phyloP scores from a whole-genome alignment of 805 yeast species.

The Metschnikowia koreensis region DNA sequence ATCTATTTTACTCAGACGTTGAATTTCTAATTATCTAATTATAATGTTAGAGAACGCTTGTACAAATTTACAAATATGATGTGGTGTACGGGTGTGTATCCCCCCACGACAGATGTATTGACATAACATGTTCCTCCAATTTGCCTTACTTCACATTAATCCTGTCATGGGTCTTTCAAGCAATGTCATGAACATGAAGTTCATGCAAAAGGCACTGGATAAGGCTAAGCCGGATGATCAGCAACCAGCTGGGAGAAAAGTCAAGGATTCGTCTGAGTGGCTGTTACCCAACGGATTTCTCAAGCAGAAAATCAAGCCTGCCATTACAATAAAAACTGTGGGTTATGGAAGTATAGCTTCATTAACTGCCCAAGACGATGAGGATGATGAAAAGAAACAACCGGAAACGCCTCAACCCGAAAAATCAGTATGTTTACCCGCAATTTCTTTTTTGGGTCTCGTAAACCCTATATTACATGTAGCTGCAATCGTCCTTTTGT shows the following conservation, averaged over 20 bases:
- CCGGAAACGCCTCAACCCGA: not conserved
- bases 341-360: conserved; percentile 42
- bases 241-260: conserved; percentile 27
- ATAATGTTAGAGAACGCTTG: no score
- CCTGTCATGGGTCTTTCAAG: conserved; percentile 42
- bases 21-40: no score
- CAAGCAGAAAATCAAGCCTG: conserved; percentile 24
- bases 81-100: conserved; percentile 5
- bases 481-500: not conserved
- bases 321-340: conserved; percentile 27
- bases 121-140: no score
- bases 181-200: conserved; percentile 82
- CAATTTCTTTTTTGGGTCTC: not conserved
- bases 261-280: conserved; percentile 56
- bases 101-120: not conserved
- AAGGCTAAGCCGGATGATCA: conserved; percentile 31
- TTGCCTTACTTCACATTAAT: no score
- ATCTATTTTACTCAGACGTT: no score
- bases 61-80: not conserved
- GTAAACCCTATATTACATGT: not conserved
- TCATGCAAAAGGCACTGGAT: conserved; percentile 44
- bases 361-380: conserved; percentile 8
- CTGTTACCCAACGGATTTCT: conserved; percentile 32
- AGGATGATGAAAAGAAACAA: not conserved
- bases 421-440: conserved; percentile 1